Percentiles rank a stretch among this genome's conserved stretches.
Conservation (phyloP, 305 asterid genomes). For the Striga hermonthica region DNA sequence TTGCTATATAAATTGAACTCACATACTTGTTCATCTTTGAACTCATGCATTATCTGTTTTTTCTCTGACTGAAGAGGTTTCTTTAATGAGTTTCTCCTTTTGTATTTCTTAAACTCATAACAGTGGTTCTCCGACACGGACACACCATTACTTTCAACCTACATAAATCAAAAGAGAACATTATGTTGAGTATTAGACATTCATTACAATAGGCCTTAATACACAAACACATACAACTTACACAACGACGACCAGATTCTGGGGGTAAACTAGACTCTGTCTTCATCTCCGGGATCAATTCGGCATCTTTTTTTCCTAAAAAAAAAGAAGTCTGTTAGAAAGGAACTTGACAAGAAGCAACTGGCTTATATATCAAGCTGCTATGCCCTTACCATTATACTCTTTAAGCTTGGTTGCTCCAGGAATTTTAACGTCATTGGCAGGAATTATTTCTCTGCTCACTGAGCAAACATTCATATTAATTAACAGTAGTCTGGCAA, state of each 20-base stretch:
- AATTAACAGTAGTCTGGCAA: slow-evolving; percentile 30
- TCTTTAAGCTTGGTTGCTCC: slow-evolving; percentile 39
- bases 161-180: slow-evolving; percentile 43
- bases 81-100: slow-evolving; percentile 41
- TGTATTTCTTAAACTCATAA: slow-evolving; percentile 42
- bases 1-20: slow-evolving; percentile 10
- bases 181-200: slow-evolving; percentile 52
- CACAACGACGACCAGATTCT: slow-evolving; percentile 87
- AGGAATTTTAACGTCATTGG: slow-evolving; percentile 38
- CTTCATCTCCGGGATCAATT: slow-evolving; percentile 33
- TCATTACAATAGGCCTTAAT: slow-evolving; percentile 41
- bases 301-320: slow-evolving; percentile 49
- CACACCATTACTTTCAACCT: slow-evolving; percentile 84
- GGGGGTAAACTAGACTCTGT: slow-evolving; percentile 42
- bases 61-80: slow-evolving; percentile 49
- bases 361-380: slow-evolving; percentile 23
- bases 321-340: slow-evolving; percentile 30
- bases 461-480: slow-evolving; percentile 45
- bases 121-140: slow-evolving; percentile 45
- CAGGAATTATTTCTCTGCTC: slow-evolving; percentile 48
- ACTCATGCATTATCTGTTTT: slow-evolving; percentile 49
- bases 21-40: slow-evolving; percentile 73
- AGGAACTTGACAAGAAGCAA: slow-evolving; percentile 16
- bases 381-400: slow-evolving; percentile 40
- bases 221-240: slow-evolving; percentile 98